phyloP scores from a whole-genome alignment of 1,139 yeast genomes.

The Candida sanyaensis region DNA sequence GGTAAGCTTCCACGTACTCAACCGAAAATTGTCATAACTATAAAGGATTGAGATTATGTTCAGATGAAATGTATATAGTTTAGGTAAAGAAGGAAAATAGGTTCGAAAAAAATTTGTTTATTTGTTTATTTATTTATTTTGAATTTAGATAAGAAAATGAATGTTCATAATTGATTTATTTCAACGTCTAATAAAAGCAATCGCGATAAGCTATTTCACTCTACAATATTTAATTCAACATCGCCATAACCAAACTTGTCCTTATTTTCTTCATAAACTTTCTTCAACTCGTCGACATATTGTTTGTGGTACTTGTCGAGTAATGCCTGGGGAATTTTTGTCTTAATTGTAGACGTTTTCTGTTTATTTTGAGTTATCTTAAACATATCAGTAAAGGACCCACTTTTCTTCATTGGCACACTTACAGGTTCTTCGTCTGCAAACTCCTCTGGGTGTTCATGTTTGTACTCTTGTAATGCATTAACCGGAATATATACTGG shows the following conservation, averaged over 20 bases:
- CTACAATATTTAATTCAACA: conserved; percentile 50
- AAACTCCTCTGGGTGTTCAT: conserved; percentile 29
- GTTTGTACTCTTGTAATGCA: conserved; percentile 31
- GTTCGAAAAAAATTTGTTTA: neutral
- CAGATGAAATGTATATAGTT: neutral
- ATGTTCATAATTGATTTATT: neutral
- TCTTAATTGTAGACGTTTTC: conserved; percentile 16
- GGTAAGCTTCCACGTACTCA: conserved; percentile 18
- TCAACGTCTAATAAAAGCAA: no score
- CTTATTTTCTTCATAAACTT: conserved; percentile 72
- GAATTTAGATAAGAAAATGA: neutral
- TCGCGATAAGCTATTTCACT: conserved; percentile 20
- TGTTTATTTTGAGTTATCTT: conserved; percentile 17
- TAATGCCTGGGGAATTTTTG: conserved; percentile 40
- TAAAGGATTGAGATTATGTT: neutral
- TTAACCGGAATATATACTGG: conserved; percentile 72
- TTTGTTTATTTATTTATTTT: neutral
- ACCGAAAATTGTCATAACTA: conserved; percentile 4
- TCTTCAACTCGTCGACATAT: conserved; percentile 67
- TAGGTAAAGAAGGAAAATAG: no score
- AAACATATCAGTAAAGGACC: conserved; percentile 18
- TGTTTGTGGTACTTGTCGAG: conserved; percentile 72
- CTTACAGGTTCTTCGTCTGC: conserved; percentile 8
- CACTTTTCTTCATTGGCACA: conserved; percentile 3
- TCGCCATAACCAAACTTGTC: conserved; percentile 55